Evolutionary conservation across 192 early-diverging fungal species (phyloP), one percentile per base, ranked within the genome.

Genomic region (Entomortierella lignicola): DNA sequence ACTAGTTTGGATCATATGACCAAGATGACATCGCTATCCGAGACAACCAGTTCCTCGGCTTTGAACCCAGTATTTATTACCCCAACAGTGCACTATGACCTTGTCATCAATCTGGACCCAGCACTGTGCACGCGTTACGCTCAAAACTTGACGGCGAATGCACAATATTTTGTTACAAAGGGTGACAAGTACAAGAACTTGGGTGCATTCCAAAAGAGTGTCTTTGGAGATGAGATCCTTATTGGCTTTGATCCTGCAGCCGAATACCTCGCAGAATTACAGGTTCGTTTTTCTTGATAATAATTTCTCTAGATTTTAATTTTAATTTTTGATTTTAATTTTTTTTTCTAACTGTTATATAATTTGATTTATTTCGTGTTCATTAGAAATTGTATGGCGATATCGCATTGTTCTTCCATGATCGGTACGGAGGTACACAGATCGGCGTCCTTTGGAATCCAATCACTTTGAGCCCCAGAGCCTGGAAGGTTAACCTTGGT

Each of bases 121-220:
- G 64, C 60, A 3, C 43, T 85, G 51, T 92, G 92, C 63, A 86
- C 89, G 11, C 82, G 89, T 15, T 90, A 91, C 58, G 84, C 85
- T 64, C 85, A 90, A 77, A 83, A 83, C 82, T 72, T 89, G 83
- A 72, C 85, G 63, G 83, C 89, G 52, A 80, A 93, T 68, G 54
- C 79, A 8, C 58, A 85, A 61, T 58, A 85, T 60, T 64, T 87
- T 77, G 53, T 62, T 47, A 71, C 77, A 8, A 84, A 77, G 37
- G 70, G 80, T 5, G 83, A 88, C 54, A 90, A 91, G 72, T 95
- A 90, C 83, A 92, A 92, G 79, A 96, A 96, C 83, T 79, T 96
- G 60, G 60, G 74, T 12, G 43, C 82, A 1, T 65, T 81, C 25
- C 66, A 84, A 69, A 67, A 85, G 66, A 79, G 82, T 60, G 84